Base-by-base conservation (phyloP, 768 basidiomycete species). In the Lactarius hengduanensis region DNA sequence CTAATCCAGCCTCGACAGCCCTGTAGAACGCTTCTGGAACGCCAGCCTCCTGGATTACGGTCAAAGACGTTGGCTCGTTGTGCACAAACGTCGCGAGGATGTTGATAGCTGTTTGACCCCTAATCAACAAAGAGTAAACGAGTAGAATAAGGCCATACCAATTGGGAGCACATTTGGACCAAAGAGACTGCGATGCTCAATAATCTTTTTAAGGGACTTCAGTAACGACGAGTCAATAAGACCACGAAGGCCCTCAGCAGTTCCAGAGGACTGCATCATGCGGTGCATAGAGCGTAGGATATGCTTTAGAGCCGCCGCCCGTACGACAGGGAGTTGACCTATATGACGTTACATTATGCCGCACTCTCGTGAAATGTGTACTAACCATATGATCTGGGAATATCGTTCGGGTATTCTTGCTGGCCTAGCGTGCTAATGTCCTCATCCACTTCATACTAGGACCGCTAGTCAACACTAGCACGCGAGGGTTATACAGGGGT, bases 81-180 rank as follows among this genome's bases (percentile, higher is more conserved):
- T 99, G 96, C 10, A 98, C 88, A 77, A 98, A 98, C 0, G 94
- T 94, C 16, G 94, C 88, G 88, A 97, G 93, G 73, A 95, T 90
- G 75, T 96, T 94, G 80, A 96, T 92, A 5, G 92, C 94, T 92
- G 68, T 18, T 65, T 11, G 11, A 61, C 8, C 55, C 71, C 73
- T 61, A 73, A 38, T 65, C 38, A 62, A n/a, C 45, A 62, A 41
- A 36, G 36, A 57, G n/a, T 20, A 58, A 15, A 67, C 57, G 18
- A 34, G 32, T 55, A 38, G 40, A 22, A 54, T 66, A 43, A 11
- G 10, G 36, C 79, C 86, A 41, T 76, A 94, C 94, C 91, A 54
- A 95, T 80, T 2, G 93, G 90, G 54, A 96, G 84, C 59, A 98
- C 84, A 70, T 86, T 90, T 1, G 94, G 84, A 2, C 97, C 97